Evolutionary conservation across 768 basidiomycete genomes (phyloP).

Genomic region (Lentinula guzmanii): DNA sequence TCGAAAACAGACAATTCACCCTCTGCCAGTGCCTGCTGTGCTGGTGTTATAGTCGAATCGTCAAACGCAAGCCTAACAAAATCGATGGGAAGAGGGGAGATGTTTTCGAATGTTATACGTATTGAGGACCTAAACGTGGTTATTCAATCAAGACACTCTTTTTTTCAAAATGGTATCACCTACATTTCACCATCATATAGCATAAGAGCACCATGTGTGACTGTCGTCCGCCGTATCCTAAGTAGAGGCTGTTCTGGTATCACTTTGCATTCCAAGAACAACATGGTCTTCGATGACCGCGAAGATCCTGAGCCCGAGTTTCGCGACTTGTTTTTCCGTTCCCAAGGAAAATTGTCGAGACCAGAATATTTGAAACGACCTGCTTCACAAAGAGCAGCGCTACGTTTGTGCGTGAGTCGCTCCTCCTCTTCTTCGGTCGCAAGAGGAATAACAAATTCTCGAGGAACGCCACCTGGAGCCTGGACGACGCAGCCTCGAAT

Average conservation of each 20-base stretch:
- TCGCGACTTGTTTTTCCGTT: conserved; percentile 37
- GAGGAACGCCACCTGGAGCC: conserved; percentile 61
- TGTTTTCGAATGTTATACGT: conserved; percentile 85
- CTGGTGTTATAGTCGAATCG: conserved; percentile 79
- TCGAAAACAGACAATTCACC: conserved; percentile 79
- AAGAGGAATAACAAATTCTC: conserved; percentile 74
- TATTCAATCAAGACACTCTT: conserved; percentile 4
- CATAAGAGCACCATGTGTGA: conserved; percentile 93
- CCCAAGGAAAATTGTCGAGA: conserved; percentile 64
- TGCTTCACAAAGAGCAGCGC: conserved; percentile 56
- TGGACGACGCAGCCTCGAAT: conserved; percentile 79
- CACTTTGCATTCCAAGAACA: conserved; percentile 77
- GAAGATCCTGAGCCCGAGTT: conserved; percentile 18
- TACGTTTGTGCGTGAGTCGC: conserved; percentile 47
- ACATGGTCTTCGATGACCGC: conserved; percentile 22
- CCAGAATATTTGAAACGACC: conserved; percentile 72
- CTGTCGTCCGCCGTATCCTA: conserved; percentile 79
- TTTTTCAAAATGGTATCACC: conserved; percentile 16
- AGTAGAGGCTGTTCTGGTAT: conserved; percentile 85
- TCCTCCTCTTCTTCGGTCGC: conserved; percentile 68
- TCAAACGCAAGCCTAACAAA: conserved; percentile 85
- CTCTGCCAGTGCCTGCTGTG: conserved; percentile 72
- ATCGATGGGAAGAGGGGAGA: conserved; percentile 75
- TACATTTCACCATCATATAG: conserved; percentile 92
- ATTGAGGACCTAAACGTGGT: conserved; percentile 59